A percentile compares a stretch with the other conserved stretches of the same genome.
phyloP scores from a whole-genome alignment of 305 asterid genomes.

The Lippia alba region DNA sequence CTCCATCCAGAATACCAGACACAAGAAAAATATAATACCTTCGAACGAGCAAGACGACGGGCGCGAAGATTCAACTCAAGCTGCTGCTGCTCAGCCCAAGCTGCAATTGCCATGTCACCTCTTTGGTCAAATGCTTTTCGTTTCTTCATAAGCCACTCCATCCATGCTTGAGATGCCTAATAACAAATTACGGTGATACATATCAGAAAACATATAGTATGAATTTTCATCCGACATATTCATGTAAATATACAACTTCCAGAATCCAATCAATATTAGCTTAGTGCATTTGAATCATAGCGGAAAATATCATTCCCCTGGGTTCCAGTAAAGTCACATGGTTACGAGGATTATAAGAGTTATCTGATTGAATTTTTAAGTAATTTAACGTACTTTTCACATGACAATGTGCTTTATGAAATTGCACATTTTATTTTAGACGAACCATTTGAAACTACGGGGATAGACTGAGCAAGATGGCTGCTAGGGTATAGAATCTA shows the following conservation, averaged over 20 bases:
- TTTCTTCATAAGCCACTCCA: slow-evolving; percentile 89
- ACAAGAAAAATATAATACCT: slow-evolving; percentile 49
- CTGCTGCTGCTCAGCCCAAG: slow-evolving; percentile 99
- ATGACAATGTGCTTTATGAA: slow-evolving; percentile 2
- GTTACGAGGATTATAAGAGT: neutral
- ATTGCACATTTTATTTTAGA: neutral
- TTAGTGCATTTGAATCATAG: neutral
- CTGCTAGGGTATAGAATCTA: slow-evolving; percentile 4
- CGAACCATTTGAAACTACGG: neutral
- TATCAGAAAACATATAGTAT: slow-evolving; percentile 5
- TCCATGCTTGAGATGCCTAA: slow-evolving; percentile 94
- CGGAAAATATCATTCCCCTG: neutral
- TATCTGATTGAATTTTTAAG: neutral
- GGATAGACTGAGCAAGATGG: slow-evolving; percentile 3
- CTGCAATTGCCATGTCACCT: slow-evolving; percentile 96
- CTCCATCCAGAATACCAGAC: neutral
- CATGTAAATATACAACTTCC: neutral
- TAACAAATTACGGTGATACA: neutral
- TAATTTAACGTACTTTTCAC: neutral
- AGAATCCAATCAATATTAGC: neutral
- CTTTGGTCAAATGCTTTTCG: slow-evolving; percentile 95
- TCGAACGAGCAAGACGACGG: slow-evolving; percentile 93
- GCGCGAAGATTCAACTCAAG: slow-evolving; percentile 84
- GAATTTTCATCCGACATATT: slow-evolving; percentile 3
- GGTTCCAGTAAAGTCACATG: neutral